A percentile compares a stretch with the other conserved stretches of the same genome.
Evolutionary conservation across 768 basidiomycete species (phyloP).

Genomic region (Collybiopsis confluens): DNA sequence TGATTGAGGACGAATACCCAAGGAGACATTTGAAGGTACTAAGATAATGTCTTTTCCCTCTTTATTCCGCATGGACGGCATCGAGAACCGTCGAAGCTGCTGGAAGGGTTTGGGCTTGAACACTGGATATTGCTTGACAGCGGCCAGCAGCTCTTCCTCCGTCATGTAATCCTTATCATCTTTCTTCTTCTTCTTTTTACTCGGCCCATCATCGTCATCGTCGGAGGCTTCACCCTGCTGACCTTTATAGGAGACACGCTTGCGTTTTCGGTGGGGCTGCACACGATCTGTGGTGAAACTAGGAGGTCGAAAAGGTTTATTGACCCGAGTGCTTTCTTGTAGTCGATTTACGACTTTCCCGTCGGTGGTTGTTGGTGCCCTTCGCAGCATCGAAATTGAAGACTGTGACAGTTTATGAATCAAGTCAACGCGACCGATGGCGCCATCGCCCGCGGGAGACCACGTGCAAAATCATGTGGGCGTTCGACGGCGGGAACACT

Average conservation of each 20-base stretch:
- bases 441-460: no score
- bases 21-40: constrained; percentile 60
- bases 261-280: constrained; percentile 78
- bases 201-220: constrained; percentile 45
- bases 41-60: constrained; percentile 59
- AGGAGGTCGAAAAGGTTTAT: constrained; percentile 81
- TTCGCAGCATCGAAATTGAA: constrained; percentile 65
- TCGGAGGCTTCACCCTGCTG: constrained; percentile 55
- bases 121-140: constrained; percentile 69
- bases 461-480: neutral
- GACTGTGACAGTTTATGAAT: neutral
- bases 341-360: constrained; percentile 65
- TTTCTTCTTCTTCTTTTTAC: constrained; percentile 62
- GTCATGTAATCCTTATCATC: constrained; percentile 59
- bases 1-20: constrained; percentile 80
- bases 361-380: constrained; percentile 64
- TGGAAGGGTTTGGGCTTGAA: constrained; percentile 79
- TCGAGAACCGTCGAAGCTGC: constrained; percentile 68
- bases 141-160: constrained; percentile 58
- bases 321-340: constrained; percentile 67
- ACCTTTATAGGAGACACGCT: constrained; percentile 83
- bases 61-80: constrained; percentile 76
- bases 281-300: constrained; percentile 44
- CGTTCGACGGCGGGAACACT: no score
- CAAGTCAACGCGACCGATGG: neutral